Base-by-base conservation (phyloP, 192 early-diverging fungal genomes). In the Lunasporangiospora selenospora region DNA sequence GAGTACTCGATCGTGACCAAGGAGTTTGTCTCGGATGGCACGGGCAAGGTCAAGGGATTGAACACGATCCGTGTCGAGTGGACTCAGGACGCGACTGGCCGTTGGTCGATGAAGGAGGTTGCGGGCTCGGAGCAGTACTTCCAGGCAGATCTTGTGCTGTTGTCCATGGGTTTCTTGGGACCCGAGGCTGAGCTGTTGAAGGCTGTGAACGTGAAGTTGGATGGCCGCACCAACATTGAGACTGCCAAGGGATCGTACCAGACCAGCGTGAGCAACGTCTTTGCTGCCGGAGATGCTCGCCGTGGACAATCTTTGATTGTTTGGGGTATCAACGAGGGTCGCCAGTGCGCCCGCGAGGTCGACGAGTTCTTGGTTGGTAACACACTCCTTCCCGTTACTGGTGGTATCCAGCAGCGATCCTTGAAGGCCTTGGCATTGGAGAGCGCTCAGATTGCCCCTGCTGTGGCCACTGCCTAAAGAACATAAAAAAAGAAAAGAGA, bases 251-350 rank as follows among this genome's bases (percentile, higher is more conserved):
- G 87, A 61, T 75, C 75, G 32, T 99, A 96, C 79, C 66, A 78
- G 37, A 98, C 97, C 10, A 81, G 81, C 19, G 86, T 92, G 16
- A 67, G 82, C 18, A 86, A 89, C 39, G 93, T 99, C 23, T 99
- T 88, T 81, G 97, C 97, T 24, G 97, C 97, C 13, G 97, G 97
- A 62, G 97, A 99, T 83, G 96, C 94, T 78, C 90, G 97, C 43
- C 87, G 97, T 21, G 97, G 97, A 12, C 95, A 97, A 84, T 88
- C 85, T 31, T 78, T 99, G 49, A 94, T 99, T 67, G 97, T 99
- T 32, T 96, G 94, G 93, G 97, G 92, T 69, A 98, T 99, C 78
- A 97, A 96, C 76, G 97, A 99, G 77, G 97, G 97, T 45, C 87
- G 97, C 42, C 89, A 95, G 81, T 90, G 90, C 45, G 97, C 97